Evolutionary conservation across 1,139 yeast species (phyloP), one percentile per base, ranked within the genome.

Genomic region (Taiozyma sp.): DNA sequence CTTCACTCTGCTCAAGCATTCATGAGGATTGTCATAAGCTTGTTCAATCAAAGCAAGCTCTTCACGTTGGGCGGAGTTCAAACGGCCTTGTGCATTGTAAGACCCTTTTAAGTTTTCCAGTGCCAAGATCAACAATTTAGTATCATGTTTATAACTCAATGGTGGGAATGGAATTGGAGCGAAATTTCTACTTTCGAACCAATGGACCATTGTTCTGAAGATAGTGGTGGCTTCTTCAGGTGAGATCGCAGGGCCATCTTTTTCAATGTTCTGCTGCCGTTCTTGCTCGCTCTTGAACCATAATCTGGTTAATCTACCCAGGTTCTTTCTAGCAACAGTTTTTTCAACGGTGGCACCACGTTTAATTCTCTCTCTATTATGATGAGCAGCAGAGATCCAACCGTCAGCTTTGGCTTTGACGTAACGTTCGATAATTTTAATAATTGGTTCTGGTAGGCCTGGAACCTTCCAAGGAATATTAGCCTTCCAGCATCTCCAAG

Each of bases 401-500:
- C 96, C 96, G 63, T 93, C 97, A 0, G 99, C 97, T 65, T 95
- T 92, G 1, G 97, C 97, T 63, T 89, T 87, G 48, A 93, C 86
- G 60, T 93, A 95, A 47, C 97, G 79, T 61, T 88, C 84, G 53
- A 95, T 92, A 47, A 95, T 88, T 49, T 83, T 81, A 60, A 85
- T 95, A 39, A 93, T 82, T 0, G 98, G 97, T 49, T 81, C 85
- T 4, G 99, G 99, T 67, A 95, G 74, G 0, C 99, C 99, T 1
- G 97, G 96, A 12, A 93, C 99, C 62, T 90, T 86, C 99, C 99
- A 95, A 1, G 97, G 96, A 54, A 93, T 87, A 63, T 93, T 92
- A 2, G 99, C 99, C 67, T 95, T 95, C 99, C 99, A 95, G 66
- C 99, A 93, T 66, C 99, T 76, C 99, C 99, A 95, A 0, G 99